Percentiles rank a stretch among this genome's conserved stretches.
These are phyloP conservation scores for Fusarium nematophilum DNA, from an alignment of 2,329 filamentous ascomycete species.

Conservation along the genomic window DNA sequence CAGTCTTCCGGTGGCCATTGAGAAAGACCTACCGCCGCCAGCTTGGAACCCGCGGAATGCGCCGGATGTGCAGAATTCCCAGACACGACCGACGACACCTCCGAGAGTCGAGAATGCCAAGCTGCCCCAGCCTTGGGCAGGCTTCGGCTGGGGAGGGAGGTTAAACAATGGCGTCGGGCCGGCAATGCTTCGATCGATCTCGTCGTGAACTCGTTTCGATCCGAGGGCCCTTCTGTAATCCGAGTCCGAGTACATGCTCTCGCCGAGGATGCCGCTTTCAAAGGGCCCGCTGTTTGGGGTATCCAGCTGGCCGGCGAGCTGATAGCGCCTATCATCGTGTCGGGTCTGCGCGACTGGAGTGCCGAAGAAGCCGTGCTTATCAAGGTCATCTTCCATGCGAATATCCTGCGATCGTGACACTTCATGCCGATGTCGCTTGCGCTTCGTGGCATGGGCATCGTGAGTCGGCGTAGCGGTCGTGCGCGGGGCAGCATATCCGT, in stretches of 20 bases:
- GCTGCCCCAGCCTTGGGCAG: conserved; percentile 63
- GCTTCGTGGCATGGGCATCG: conserved; percentile 51
- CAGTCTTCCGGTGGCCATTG: conserved; percentile 53
- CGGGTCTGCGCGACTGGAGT: conserved; percentile 31
- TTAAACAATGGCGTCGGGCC: conserved; percentile 49
- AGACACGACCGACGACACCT: conserved; percentile 79
- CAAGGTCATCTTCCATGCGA: conserved; percentile 30
- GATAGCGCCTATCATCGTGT: conserved; percentile 52
- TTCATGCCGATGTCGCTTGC: conserved; percentile 57
- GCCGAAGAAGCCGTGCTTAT: conserved; percentile 37
- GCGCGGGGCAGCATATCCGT: conserved; percentile 46
- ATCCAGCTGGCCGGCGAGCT: conserved; percentile 65
- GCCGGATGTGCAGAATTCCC: conserved; percentile 81
- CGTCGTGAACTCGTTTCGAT: conserved; percentile 55
- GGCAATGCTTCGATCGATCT: conserved; percentile 50
- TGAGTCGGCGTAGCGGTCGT: conserved; percentile 33
- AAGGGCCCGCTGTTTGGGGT: conserved; percentile 54
- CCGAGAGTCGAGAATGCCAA: conserved; percentile 72
- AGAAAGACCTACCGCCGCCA: conserved; percentile 81
- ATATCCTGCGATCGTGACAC: conserved; percentile 43
- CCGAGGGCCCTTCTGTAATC: conserved; percentile 66
- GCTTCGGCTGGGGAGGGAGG: conserved; percentile 45
- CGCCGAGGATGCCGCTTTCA: conserved; percentile 55
- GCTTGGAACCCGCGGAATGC: conserved; percentile 89
- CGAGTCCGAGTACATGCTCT: conserved; percentile 68